Conservation (phyloP, 139 green algal genomes). For the Coccomyxa sp. region DNA sequence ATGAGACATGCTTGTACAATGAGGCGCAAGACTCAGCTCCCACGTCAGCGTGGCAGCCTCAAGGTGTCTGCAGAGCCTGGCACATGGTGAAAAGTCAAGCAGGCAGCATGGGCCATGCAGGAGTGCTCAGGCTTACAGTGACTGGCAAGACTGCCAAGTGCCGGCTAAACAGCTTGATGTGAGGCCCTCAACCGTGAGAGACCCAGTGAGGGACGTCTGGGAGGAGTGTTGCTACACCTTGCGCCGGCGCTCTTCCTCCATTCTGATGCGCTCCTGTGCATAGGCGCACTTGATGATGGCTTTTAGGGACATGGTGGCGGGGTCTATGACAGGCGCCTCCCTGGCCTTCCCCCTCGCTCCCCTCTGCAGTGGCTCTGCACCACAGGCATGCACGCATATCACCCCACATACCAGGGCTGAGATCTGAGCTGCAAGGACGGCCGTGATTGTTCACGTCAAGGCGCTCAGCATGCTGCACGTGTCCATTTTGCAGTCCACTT, state of each 20-base stretch:
- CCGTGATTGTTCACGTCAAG: not conserved
- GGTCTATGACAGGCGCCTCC: not conserved
- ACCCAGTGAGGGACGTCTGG: not conserved
- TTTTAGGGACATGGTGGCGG: not conserved
- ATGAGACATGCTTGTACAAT: not conserved
- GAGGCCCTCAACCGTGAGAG: not conserved
- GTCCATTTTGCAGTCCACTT: not conserved
- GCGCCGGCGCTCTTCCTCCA: not conserved
- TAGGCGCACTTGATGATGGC: not conserved
- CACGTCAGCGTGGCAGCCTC: too few species aligned
- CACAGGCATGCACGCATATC: not conserved
- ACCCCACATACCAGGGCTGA: not conserved
- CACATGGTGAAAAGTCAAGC: too few species aligned
- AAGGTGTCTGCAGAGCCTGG: too few species aligned
- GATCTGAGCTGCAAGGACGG: too few species aligned
- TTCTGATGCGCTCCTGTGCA: not conserved
- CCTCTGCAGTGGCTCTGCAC: not conserved
- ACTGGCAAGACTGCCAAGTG: not conserved
- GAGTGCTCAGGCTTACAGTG: too few species aligned
- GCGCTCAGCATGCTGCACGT: not conserved
- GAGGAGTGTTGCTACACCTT: not conserved
- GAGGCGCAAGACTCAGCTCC: too few species aligned
- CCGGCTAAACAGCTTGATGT: not conserved
- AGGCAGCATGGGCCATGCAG: too few species aligned
- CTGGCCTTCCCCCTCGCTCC: not conserved